These are phyloP conservation scores for Eutypella sp. DNA, from an alignment of 2,329 filamentous ascomycete species.

Conservation along the genomic window DNA sequence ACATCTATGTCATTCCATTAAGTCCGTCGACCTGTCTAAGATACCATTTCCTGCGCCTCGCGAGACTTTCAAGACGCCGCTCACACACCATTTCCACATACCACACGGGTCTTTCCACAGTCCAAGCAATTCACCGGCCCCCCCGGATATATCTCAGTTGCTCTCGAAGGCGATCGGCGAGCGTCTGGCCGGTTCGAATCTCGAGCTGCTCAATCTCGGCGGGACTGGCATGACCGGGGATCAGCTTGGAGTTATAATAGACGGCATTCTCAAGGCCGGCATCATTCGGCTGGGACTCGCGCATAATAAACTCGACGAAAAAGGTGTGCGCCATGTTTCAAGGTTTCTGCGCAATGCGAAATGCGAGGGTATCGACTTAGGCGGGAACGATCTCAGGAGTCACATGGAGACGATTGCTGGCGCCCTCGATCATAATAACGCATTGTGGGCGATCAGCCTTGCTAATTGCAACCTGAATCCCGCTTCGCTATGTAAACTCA, in stretches of 20 bases:
- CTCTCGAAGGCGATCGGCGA: conserved; percentile 72
- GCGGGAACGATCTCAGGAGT: conserved; percentile 69
- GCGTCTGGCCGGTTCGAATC: conserved; percentile 65
- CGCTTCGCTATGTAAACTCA: conserved; percentile 64
- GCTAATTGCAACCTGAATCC: conserved; percentile 80
- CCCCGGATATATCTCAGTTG: conserved; percentile 56
- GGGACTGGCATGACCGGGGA: conserved; percentile 69
- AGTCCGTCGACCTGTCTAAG: conserved; percentile 80
- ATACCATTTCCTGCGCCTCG: conserved; percentile 62
- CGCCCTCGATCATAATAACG: conserved; percentile 47
- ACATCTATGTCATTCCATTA: conserved; percentile 82
- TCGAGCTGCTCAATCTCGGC: conserved; percentile 80
- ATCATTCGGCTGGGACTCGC: conserved; percentile 77
- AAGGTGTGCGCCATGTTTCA: conserved; percentile 70
- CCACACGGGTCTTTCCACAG: conserved; percentile 16
- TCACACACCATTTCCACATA: conserved; percentile 14
- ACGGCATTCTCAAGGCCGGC: conserved; percentile 74
- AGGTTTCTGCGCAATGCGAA: conserved; percentile 70
- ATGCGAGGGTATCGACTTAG: conserved; percentile 85
- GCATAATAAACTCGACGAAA: conserved; percentile 70
- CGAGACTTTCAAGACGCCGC: conserved; percentile 16
- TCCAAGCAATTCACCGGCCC: conserved; percentile 23
- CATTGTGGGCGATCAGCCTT: conserved; percentile 77
- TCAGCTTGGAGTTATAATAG: conserved; percentile 72
- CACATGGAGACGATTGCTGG: conserved; percentile 49